These are phyloP conservation scores for Pichia sp. DNA, from an alignment of 1,139 yeast genomes.

Conservation along the genomic window DNA sequence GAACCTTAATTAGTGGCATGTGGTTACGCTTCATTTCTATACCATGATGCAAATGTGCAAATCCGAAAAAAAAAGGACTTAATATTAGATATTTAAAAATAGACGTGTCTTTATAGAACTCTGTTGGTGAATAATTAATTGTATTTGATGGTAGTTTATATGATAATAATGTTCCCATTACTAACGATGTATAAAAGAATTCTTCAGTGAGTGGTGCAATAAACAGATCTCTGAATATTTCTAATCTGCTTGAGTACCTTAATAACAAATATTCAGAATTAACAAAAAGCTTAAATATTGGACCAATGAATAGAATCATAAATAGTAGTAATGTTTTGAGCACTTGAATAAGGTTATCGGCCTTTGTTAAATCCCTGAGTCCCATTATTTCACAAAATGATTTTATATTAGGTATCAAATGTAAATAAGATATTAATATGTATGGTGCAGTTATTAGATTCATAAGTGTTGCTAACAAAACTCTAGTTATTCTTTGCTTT, in stretches of 20 bases:
- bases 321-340: conserved; percentile 17
- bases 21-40: conserved; percentile 38
- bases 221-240: conserved; percentile 44
- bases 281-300: conserved; percentile 47
- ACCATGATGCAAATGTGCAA: conserved; percentile 91
- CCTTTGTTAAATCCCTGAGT: conserved; percentile 2
- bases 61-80: conserved; percentile 73
- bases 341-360: conserved; percentile 19
- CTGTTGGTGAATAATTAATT: conserved; percentile 7
- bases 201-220: conserved; percentile 91
- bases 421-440: conserved; percentile 14
- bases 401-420: conserved; percentile 10
- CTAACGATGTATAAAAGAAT: conserved; percentile 62
- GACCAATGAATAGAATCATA: conserved; percentile 33
- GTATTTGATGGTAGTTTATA: conserved; percentile 12
- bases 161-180: conserved; percentile 39
- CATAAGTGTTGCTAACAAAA: conserved; percentile 24
- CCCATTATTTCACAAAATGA: conserved; percentile 16
- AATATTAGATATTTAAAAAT: neutral
- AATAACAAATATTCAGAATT: conserved; percentile 29
- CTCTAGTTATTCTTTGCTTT: conserved; percentile 30
- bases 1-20: conserved; percentile 30
- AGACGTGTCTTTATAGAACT: conserved; percentile 1
- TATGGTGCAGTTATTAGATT: conserved; percentile 30
- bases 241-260: conserved; percentile 19